Conservation (phyloP, 495 filamentous ascomycete species). For the Amphirosellinia nigrospora region DNA sequence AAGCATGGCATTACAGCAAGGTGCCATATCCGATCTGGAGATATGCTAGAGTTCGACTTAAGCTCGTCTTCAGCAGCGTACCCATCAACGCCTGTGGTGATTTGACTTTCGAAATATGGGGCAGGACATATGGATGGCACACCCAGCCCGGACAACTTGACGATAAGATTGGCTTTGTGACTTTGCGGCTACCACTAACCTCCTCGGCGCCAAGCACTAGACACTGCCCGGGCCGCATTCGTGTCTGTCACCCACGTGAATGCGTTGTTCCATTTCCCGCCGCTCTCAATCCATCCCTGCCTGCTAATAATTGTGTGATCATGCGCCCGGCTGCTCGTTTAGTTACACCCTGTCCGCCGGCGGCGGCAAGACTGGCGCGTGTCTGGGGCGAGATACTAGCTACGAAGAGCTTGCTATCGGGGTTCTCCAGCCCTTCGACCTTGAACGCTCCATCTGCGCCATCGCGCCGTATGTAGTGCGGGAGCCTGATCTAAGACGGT, state of each 20-base stretch:
- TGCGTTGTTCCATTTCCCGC: slow-evolving; percentile 72
- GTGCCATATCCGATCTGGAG: slow-evolving; percentile 88
- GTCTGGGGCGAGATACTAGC: slow-evolving; percentile 92
- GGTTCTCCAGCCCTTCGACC: slow-evolving; percentile 44
- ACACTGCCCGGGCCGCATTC: slow-evolving; percentile 77
- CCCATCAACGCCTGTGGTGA: slow-evolving; percentile 92
- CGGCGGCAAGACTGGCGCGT: slow-evolving; percentile 83
- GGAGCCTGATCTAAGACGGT: slow-evolving; percentile 74
- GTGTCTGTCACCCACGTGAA: slow-evolving; percentile 92
- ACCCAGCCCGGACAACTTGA: slow-evolving; percentile 98
- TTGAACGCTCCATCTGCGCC: slow-evolving; percentile 33
- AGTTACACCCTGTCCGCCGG: slow-evolving; percentile 74
- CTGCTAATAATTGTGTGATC: slow-evolving; percentile 80
- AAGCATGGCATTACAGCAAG: slow-evolving; percentile 97
- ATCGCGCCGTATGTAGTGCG: slow-evolving; percentile 47
- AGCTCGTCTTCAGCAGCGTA: slow-evolving; percentile 82
- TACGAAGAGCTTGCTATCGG: slow-evolving; percentile 74
- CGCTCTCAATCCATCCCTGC: slow-evolving; percentile 67
- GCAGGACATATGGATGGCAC: slow-evolving; percentile 91
- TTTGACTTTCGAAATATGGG: slow-evolving; percentile 89
- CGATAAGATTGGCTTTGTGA: slow-evolving; percentile 76
- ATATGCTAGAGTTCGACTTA: slow-evolving; percentile 72
- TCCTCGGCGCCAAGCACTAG: slow-evolving; percentile 85
- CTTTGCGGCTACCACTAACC: slow-evolving; percentile 47
- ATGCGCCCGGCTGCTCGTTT: slow-evolving; percentile 77